A percentile compares a stretch with the other conserved stretches of the same genome.
Evolutionary conservation across 1,139 yeast genomes (phyloP).

Genomic region (Hyphopichia pseudoburtonii): DNA sequence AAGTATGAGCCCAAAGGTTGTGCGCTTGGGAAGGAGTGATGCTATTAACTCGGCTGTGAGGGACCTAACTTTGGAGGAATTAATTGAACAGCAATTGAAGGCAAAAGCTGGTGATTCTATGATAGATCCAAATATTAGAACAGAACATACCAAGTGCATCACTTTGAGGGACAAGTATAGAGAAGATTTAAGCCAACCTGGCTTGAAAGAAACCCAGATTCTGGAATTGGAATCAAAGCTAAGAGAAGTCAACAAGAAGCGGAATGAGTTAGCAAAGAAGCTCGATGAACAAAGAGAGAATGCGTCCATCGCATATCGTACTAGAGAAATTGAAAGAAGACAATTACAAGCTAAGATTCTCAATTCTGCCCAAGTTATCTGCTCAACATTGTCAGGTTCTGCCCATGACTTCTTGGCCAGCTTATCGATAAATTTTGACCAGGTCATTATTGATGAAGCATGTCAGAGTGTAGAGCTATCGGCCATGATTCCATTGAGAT

Average conservation of each 20-base stretch:
- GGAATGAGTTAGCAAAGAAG: slow-evolving; percentile 69
- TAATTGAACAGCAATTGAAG: slow-evolving; percentile 68
- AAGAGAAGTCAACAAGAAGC: slow-evolving; percentile 55
- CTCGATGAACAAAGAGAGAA: slow-evolving; percentile 80
- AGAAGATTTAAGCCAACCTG: slow-evolving; percentile 31
- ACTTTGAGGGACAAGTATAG: slow-evolving; percentile 52
- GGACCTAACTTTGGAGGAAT: slow-evolving; percentile 83
- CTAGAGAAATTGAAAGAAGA: slow-evolving; percentile 75
- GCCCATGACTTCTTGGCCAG: slow-evolving; percentile 85
- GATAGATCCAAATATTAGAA: slow-evolving; percentile 49
- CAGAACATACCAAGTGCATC: slow-evolving; percentile 53
- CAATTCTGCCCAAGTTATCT: slow-evolving; percentile 80
- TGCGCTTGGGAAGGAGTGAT: slow-evolving; percentile 90
- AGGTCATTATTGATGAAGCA: slow-evolving; percentile 97
- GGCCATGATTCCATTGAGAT: slow-evolving; percentile 87
- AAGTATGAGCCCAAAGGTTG: slow-evolving; percentile 64
- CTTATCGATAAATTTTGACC: slow-evolving; percentile 76
- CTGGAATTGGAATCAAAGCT: slow-evolving; percentile 48
- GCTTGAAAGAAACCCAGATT: slow-evolving; percentile 38
- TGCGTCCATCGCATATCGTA: slow-evolving; percentile 65
- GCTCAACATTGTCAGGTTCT: slow-evolving; percentile 91
- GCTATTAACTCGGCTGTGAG: slow-evolving; percentile 81
- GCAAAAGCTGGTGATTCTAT: slow-evolving; percentile 36
- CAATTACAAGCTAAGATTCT: slow-evolving; percentile 72
- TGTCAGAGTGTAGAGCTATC: slow-evolving; percentile 96